Base-by-base conservation (phyloP, 139 green algal species). In the Picochlorum sp. region DNA sequence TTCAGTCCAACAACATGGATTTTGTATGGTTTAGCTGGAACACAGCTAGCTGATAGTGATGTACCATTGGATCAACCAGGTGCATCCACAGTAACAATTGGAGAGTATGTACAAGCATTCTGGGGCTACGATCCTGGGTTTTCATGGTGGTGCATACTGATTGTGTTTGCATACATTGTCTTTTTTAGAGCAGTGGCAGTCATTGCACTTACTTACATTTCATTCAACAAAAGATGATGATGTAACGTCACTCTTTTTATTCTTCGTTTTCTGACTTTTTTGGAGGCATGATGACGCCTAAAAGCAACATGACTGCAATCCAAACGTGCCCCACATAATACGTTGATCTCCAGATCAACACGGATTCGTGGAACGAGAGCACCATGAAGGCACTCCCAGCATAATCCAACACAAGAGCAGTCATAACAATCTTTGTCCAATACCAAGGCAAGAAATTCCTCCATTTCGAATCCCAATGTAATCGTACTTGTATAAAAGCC, bases 101-200 rank as follows among this genome's bases (percentile, higher is more conserved):
- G 26, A 1, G n/a, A 13, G 0, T 86, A 85, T 62, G 49, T 87
- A 20, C 21, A 72, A 4, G 3, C 20, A 2, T 71, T 78, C 4
- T 92, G 88, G 70, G 85, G 78, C 4, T 92, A 85, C 65, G n/a
- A 74, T 1, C 80, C 77, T 57, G 47, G 51, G 61, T 86, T 89
- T 62, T 61, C 74, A 32, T 88, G 72, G 74, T 83, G 62, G 50
- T 63, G 62, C 18, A 38, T 57, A 15, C 65, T 80, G 24, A 81
- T 77, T 51, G 16, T 79, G 6, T 21, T 67, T 18, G 84, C 74
- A 2, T 90, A 85, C 60, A 67, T 86, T 37, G 10, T 86, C 3
- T 64, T 76, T 58, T 78, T 74, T 54, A 69, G 66, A 28, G 14
- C 28, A 45, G 54, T 70, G 0, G 70, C 67, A 4, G 64, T 84